Evolutionary conservation across 78 protist genomes (phyloP), one percentile per base, ranked within the genome.

Genomic region (Dictyostelium purpureum): DNA sequence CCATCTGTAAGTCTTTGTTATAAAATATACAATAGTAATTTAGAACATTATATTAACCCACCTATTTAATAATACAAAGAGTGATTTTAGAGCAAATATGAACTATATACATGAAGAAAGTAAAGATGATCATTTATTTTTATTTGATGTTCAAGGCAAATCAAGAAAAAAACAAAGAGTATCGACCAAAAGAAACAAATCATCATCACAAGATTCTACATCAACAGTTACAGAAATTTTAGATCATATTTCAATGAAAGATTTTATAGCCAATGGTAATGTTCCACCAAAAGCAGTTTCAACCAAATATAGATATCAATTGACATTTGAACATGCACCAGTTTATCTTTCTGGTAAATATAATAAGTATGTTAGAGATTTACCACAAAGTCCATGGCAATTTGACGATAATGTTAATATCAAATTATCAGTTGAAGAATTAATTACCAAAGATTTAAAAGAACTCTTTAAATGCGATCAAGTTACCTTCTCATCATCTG

Each of bases 321-420:
- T 89, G 10, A 3, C 31, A 24, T 89, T 67, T 79, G 54, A 18
- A 4, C 94, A 89, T 38, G 89, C 59, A 16, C 31, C 79, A 0
- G 43, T 89, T 3, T 89, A 28, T 40, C 14, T 89, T 6, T 65
- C 79, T 33, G 94, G 94, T 19, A 49, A 75, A 28, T 89, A 89
- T 26, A 80, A 73, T 45, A 89, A 89, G 37, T 79, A 33, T 26
- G 59, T 43, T 28, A 47, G 90, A 24, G 75, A 78, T 38, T 52
- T 89, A 0, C 65, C 73, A 37, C 94, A 89, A 51, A 71, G 89
- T 33, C 90, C 81, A 54, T 83, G 80, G 90, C 31, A 49, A 43
- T 63, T 33, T 33, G 18, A 19, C 6, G 61, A 63, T 24, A 21
- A 12, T 1, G 65, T 33, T 28, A 14, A 19, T 12, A 28, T 4